Base-by-base conservation (phyloP, 179 eudicot species). In the Patellifolia procumbens region DNA sequence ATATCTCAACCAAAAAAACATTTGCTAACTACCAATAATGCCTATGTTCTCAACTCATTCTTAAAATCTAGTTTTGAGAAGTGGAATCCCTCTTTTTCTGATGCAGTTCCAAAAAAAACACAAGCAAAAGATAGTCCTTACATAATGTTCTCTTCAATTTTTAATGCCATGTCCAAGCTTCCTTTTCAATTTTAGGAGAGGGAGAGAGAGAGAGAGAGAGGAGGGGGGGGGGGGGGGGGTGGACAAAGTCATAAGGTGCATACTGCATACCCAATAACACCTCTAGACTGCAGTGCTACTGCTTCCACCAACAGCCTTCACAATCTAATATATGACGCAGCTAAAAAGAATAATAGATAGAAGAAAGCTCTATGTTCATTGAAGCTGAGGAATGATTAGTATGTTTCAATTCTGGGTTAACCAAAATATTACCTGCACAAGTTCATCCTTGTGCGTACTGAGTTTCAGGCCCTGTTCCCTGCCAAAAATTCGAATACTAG, bases 401-500 rank as follows among this genome's bases (percentile, higher is more conserved):
- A 61, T 49, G 6, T 53, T 28, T 43, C 51, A 48, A 9, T 42
- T 16, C 32, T 26, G 16, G 37, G 48, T 22, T 32, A 10, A 51
- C 34, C 28, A n/a, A 65, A 26, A 72, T 31, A 52, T 80, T 87
- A 86, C 91, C 92, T 89, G 92, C 76, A 89, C 90, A 72, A 89
- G 77, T 82, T 87, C 91, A 42, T 86, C 91, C 37, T 79, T 81
- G 34, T 62, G 78, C 42, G 68, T 61, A 59, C 62, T 73, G 24
- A 72, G 59, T 68, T 78, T 87, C 31, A 74, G 77, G 66, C 83
- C 83, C 72, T 87, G 89, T 66, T 89, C 91, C 82, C 80, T 86
- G 61, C 86, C 87, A 78, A 85, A 89, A 71, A 89, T 81, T 10
- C 84, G 86, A 74, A 89, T 89, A 70, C 78, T 83, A 71, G 92